Evolutionary conservation across 2,329 filamentous ascomycete genomes (phyloP).

Genomic region (Myriosclerotinia curreyana): DNA sequence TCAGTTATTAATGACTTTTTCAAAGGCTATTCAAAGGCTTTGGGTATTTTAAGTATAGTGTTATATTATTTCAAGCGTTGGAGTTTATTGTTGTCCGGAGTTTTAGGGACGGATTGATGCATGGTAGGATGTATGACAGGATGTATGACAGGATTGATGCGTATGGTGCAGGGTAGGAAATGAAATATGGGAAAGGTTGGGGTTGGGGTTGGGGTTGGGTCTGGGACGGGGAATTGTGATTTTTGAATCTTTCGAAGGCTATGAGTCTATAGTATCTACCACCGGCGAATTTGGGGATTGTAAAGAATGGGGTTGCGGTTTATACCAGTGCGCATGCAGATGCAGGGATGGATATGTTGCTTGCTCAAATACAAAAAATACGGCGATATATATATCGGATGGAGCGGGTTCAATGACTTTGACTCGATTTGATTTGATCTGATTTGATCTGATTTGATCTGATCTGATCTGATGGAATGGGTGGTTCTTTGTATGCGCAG

Average conservation of each 20-base stretch:
- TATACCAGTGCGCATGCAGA: constrained; percentile 4
- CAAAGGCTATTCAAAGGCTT: constrained; percentile 1
- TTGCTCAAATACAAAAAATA: neutral
- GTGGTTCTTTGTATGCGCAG: neutral
- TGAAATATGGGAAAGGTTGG: constrained; percentile 12
- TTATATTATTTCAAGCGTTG: constrained; percentile 20
- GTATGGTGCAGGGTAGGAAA: constrained; percentile 20
- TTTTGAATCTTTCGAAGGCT: constrained; percentile 5
- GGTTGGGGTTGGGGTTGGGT: constrained; percentile 6
- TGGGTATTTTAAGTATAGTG: constrained; percentile 16
- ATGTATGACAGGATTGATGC: neutral
- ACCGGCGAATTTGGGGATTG: constrained; percentile 14
- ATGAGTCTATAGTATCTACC: constrained; percentile 1
- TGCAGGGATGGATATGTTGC: too few relatives aligned
- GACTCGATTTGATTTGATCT: neutral
- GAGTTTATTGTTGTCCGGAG: constrained; percentile 20
- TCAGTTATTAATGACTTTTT: constrained; percentile 53
- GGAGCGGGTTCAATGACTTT: neutral
- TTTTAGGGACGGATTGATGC: constrained; percentile 5
- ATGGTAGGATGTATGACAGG: neutral
- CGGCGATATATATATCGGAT: neutral
- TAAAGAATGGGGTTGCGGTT: constrained; percentile 6
- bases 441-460: neutral
- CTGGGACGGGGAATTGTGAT: constrained; percentile 11
- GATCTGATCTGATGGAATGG: neutral